Percentiles rank a stretch among this genome's conserved stretches.
Conservation (phyloP, 306 rosid genomes). For the Cyamopsis tetragonoloba region DNA sequence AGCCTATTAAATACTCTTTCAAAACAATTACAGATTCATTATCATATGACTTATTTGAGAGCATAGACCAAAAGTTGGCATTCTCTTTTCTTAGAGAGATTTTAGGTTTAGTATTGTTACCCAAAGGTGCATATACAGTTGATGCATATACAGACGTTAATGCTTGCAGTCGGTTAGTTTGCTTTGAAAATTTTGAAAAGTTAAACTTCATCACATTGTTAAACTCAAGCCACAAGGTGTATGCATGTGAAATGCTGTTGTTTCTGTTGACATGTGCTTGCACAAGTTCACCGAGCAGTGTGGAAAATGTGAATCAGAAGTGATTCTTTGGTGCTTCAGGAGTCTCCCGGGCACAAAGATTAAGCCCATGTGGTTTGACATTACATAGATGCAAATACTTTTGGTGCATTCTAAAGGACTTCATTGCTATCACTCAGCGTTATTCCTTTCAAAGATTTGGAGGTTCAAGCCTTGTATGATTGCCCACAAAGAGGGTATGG, state of each 20-base stretch:
- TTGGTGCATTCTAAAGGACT: not conserved
- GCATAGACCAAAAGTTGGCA: constrained; percentile 15
- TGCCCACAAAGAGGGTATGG: too few relatives aligned
- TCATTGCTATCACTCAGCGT: not conserved
- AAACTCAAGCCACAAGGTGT: not conserved
- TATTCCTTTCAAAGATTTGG: not conserved
- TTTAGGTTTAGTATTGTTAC: constrained; percentile 12
- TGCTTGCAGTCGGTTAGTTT: not conserved
- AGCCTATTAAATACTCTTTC: not conserved
- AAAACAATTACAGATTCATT: not conserved
- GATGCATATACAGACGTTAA: not conserved
- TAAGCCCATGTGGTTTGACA: not conserved
- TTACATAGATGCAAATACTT: not conserved
- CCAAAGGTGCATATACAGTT: not conserved
- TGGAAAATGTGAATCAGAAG: too few relatives aligned
- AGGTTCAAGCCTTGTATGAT: not conserved
- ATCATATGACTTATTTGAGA: not conserved
- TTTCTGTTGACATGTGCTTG: not conserved
- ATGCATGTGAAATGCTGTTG: not conserved
- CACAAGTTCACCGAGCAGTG: too few relatives aligned
- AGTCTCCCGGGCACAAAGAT: not conserved
- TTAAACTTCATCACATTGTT: not conserved
- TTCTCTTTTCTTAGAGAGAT: not conserved
- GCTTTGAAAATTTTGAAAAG: not conserved
- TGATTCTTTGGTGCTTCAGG: too few relatives aligned